These are phyloP conservation scores for Colletotrichum cuscutae DNA, from an alignment of 2,329 filamentous ascomycete species.

Conservation along the genomic window DNA sequence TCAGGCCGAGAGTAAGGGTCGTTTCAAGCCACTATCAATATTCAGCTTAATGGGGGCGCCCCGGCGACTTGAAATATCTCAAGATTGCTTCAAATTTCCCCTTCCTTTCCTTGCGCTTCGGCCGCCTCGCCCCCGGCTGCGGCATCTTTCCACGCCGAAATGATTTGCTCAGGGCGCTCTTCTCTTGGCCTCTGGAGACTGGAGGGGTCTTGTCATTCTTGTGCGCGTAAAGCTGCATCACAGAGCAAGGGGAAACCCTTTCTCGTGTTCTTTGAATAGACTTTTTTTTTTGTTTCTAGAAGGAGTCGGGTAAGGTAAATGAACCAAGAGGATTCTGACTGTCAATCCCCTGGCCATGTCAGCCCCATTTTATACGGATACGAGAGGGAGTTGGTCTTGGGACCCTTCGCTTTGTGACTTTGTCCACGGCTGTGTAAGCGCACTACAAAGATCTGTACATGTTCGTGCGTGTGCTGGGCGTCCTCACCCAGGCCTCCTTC, in stretches of 20 bases:
- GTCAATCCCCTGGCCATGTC: constrained; percentile 9
- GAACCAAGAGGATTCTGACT: neutral
- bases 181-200: too few relatives aligned
- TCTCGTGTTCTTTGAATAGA: constrained; percentile 1
- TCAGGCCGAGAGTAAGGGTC: constrained; percentile 32
- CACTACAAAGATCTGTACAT: neutral
- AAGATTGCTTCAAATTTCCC: constrained; percentile 26
- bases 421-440: constrained; percentile 2
- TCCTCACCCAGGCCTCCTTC: neutral
- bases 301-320: neutral
- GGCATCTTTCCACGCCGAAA: constrained; percentile 1
- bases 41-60: constrained; percentile 13
- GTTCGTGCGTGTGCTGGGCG: neutral
- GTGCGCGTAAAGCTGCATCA: neutral
- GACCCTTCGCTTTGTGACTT: constrained; percentile 17
- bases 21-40: constrained; percentile 31
- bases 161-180: neutral
- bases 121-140: neutral
- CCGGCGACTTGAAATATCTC: constrained; percentile 20
- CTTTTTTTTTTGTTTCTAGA: neutral
- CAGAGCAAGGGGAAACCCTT: neutral
- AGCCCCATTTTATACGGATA: constrained; percentile 34
- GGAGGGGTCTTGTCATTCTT: too few relatives aligned
- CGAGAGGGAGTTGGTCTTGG: constrained; percentile 17
- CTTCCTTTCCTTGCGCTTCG: neutral